phyloP scores from a whole-genome alignment of 352 stramenopile species.

The Elongisporangium prolatum region DNA sequence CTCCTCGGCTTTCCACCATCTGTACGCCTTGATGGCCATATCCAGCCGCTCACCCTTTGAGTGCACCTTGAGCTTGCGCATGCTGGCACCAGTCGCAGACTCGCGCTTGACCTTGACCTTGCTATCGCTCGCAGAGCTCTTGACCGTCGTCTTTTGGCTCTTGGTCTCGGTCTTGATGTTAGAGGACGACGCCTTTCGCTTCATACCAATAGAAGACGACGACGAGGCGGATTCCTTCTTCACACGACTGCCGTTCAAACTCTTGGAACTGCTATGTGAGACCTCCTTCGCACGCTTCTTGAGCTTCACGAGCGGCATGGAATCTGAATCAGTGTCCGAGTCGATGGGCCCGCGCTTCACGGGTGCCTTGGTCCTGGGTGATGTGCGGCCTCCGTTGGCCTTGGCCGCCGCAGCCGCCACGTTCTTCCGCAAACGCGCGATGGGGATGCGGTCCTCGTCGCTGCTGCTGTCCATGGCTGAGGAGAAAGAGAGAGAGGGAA shows the following conservation, averaged over 20 bases:
- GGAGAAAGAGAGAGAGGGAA: not conserved
- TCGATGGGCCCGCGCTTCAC: slow-evolving; percentile 35
- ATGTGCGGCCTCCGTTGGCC: slow-evolving; percentile 8
- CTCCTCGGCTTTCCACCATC: slow-evolving; percentile 98
- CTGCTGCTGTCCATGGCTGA: slow-evolving; percentile 49
- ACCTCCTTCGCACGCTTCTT: slow-evolving; percentile 43
- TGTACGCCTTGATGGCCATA: slow-evolving; percentile 97
- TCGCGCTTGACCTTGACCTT: slow-evolving; percentile 43
- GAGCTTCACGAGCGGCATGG: slow-evolving; percentile 72
- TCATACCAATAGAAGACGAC: slow-evolving; percentile 25
- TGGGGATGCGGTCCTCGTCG: slow-evolving; percentile 74
- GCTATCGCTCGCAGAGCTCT: slow-evolving; percentile 31
- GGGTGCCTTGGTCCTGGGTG: slow-evolving; percentile 5
- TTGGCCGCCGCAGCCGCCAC: slow-evolving; percentile 20
- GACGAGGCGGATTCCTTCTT: slow-evolving; percentile 29
- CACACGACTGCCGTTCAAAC: slow-evolving; percentile 13
- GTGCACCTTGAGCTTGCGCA: slow-evolving; percentile 91
- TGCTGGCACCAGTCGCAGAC: slow-evolving; percentile 20
- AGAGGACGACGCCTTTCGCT: slow-evolving; percentile 37
- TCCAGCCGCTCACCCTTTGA: slow-evolving; percentile 93
- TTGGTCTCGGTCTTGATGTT: slow-evolving; percentile 25
- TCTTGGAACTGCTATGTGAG: slow-evolving; percentile 8
- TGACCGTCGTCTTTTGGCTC: slow-evolving; percentile 40
- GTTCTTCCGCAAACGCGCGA: slow-evolving; percentile 65
- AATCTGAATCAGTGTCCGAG: slow-evolving; percentile 72